phyloP scores from a whole-genome alignment of 768 basidiomycete species.

The Pulveroboletus sp. region DNA sequence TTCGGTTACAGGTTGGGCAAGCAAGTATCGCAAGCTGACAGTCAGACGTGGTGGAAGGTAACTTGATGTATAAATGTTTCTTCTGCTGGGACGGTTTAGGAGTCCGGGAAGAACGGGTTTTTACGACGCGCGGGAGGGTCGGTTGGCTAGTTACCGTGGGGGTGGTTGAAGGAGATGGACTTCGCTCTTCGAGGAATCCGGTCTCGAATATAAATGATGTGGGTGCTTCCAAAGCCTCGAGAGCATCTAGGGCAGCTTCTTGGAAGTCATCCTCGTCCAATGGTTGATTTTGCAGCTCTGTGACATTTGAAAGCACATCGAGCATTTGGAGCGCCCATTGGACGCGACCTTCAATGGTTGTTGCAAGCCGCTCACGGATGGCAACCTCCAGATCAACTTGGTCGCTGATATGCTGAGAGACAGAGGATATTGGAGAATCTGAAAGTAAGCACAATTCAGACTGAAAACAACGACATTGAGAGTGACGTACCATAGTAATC shows the following conservation, averaged over 20 bases:
- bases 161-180: slow-evolving; percentile 22
- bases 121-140: slow-evolving; percentile 16
- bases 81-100: slow-evolving; percentile 28
- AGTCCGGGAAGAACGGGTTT: slow-evolving; percentile 28
- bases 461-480: neutral
- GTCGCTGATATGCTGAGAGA: slow-evolving; percentile 25
- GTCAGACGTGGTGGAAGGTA: slow-evolving; percentile 25
- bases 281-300: slow-evolving; percentile 12
- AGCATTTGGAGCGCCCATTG: slow-evolving; percentile 44
- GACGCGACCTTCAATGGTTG: slow-evolving; percentile 42
- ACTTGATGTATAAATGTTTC: slow-evolving; percentile 41
- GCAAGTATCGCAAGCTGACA: slow-evolving; percentile 33
- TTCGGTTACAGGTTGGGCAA: slow-evolving; percentile 43
- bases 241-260: slow-evolving; percentile 40
- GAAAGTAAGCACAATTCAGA: neutral
- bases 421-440: slow-evolving; percentile 14
- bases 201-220: slow-evolving; percentile 36
- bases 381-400: slow-evolving; percentile 44
- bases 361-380: slow-evolving; percentile 38
- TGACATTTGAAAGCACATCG: slow-evolving; percentile 28
- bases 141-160: slow-evolving; percentile 14
- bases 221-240: slow-evolving; percentile 39
- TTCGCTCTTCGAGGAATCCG: slow-evolving; percentile 18
- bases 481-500: slow-evolving; percentile 18
- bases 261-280: slow-evolving; percentile 33